These are phyloP conservation scores for Eucalyptus sp. DNA, from an alignment of 345 rosid genomes.

Conservation along the genomic window DNA sequence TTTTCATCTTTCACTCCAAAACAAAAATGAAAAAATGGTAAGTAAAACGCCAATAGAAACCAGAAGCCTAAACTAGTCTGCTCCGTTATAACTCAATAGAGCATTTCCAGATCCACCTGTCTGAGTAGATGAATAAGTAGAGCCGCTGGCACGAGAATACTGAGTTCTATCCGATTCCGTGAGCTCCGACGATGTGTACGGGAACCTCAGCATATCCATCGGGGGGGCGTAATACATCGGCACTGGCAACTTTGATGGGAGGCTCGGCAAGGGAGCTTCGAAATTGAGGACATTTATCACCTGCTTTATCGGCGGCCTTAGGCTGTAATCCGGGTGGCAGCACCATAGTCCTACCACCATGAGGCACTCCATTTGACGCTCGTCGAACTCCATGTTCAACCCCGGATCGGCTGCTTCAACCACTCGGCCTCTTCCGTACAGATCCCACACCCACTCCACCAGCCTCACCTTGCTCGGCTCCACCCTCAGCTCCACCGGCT, in stretches of 20 bases:
- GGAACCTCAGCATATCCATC: neutral
- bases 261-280: conserved; percentile 27
- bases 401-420: conserved; percentile 14
- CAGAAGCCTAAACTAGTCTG: neutral
- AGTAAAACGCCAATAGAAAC: neutral
- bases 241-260: conserved; percentile 39
- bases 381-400: conserved; percentile 6
- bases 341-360: conserved; percentile 45
- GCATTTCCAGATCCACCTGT: conserved; percentile 2
- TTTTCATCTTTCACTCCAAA: neutral
- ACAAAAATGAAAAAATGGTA: neutral
- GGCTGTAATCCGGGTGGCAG: conserved; percentile 28
- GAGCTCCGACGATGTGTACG: conserved; percentile 1
- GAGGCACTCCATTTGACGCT: conserved; percentile 17
- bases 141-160: conserved; percentile 1
- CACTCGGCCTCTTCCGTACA: conserved; percentile 19
- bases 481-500: conserved; percentile 13
- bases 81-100: neutral
- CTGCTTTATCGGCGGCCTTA: conserved; percentile 34
- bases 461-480: conserved; percentile 16
- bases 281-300: conserved; percentile 28
- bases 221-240: conserved; percentile 35
- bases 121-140: conserved; percentile 2
- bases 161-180: conserved; percentile 4
- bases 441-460: conserved; percentile 40